Percentiles rank a stretch among this genome's conserved stretches.
These are phyloP conservation scores for Phytophthora podocarpi DNA, from an alignment of 352 stramenopile genomes.

Conservation along the genomic window DNA sequence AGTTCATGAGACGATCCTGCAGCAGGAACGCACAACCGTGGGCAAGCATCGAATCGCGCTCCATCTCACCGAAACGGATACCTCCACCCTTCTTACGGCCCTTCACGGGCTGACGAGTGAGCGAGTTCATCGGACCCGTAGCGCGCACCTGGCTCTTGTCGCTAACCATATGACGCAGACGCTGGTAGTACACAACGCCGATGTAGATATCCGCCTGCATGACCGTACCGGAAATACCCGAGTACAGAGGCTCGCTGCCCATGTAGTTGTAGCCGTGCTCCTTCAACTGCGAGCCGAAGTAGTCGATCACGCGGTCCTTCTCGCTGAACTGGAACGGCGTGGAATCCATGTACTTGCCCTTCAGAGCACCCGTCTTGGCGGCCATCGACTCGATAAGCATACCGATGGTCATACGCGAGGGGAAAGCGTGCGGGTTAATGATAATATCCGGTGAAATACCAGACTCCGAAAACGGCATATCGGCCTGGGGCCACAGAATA, in stretches of 20 bases:
- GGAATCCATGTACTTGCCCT: slow-evolving; percentile 97
- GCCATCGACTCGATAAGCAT: slow-evolving; percentile 99
- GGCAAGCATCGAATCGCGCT: slow-evolving; percentile 98
- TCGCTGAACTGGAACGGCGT: slow-evolving; percentile 99
- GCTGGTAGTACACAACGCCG: slow-evolving; percentile 99
- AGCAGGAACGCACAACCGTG: slow-evolving; percentile 97
- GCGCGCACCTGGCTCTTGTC: slow-evolving; percentile 99
- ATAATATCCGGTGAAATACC: slow-evolving; percentile 99
- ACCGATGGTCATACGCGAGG: slow-evolving; percentile 98
- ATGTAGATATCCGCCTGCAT: slow-evolving; percentile 99
- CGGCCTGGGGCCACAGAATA: slow-evolving; percentile 98
- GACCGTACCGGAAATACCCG: slow-evolving; percentile 96
- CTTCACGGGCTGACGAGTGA: slow-evolving; percentile 99
- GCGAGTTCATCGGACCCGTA: slow-evolving; percentile 97
- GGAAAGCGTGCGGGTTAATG: slow-evolving; percentile 99
- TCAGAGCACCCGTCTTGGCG: slow-evolving; percentile 98
- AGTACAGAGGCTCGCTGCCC: slow-evolving; percentile 99
- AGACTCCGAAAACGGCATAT: slow-evolving; percentile 99
- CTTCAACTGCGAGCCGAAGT: slow-evolving; percentile 98
- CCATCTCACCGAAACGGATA: slow-evolving; percentile 99
- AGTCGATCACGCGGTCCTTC: slow-evolving; percentile 98
- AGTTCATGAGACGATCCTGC: slow-evolving; percentile 98
- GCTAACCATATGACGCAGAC: slow-evolving; percentile 99
- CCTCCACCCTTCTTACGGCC: slow-evolving; percentile 99
- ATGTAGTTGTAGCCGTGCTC: slow-evolving; percentile 98